Percentiles rank a stretch among this genome's conserved stretches.
phyloP scores from a whole-genome alignment of 352 stramenopile genomes.

The Thalassiosira mediterranea region DNA sequence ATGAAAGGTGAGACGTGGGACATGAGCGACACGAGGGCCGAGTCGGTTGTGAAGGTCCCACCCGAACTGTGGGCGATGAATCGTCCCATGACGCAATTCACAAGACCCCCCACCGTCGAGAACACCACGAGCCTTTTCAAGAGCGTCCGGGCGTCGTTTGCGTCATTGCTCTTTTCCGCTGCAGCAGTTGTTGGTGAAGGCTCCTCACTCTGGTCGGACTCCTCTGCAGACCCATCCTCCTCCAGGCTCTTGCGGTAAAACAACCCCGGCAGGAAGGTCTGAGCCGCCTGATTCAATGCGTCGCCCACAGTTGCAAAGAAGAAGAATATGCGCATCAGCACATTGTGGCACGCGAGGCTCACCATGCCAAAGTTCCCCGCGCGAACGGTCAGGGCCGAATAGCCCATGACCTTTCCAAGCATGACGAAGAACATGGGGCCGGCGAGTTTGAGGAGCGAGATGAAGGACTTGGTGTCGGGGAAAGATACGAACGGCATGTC shows the following conservation, averaged over 20 bases:
- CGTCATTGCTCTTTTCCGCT: constrained; percentile 24
- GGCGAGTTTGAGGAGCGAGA: constrained; percentile 67
- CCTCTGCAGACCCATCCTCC: constrained; percentile 24
- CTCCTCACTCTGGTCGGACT: constrained; percentile 26
- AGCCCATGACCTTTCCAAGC: constrained; percentile 77
- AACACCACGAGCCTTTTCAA: constrained; percentile 46
- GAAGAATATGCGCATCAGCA: constrained; percentile 82
- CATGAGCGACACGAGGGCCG: constrained; percentile 54
- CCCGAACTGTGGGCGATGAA: constrained; percentile 57
- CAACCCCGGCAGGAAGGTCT: constrained; percentile 78
- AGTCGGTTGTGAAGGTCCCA: constrained; percentile 66
- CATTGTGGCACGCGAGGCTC: constrained; percentile 74
- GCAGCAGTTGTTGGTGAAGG: constrained; percentile 19
- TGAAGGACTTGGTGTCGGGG: constrained; percentile 60
- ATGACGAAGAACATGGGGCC: constrained; percentile 83
- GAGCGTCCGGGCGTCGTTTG: constrained; percentile 36
- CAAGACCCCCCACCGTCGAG: constrained; percentile 21
- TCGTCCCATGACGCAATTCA: constrained; percentile 28
- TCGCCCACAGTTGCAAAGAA: constrained; percentile 82
- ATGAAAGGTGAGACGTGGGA: constrained; percentile 47
- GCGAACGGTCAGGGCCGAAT: constrained; percentile 72
- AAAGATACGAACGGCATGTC: constrained; percentile 64
- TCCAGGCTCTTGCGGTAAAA: constrained; percentile 50
- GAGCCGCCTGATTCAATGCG: constrained; percentile 68
- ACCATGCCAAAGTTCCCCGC: constrained; percentile 74